phyloP scores from a whole-genome alignment of 2,329 filamentous ascomycete species.

The Aphanocladium album region DNA sequence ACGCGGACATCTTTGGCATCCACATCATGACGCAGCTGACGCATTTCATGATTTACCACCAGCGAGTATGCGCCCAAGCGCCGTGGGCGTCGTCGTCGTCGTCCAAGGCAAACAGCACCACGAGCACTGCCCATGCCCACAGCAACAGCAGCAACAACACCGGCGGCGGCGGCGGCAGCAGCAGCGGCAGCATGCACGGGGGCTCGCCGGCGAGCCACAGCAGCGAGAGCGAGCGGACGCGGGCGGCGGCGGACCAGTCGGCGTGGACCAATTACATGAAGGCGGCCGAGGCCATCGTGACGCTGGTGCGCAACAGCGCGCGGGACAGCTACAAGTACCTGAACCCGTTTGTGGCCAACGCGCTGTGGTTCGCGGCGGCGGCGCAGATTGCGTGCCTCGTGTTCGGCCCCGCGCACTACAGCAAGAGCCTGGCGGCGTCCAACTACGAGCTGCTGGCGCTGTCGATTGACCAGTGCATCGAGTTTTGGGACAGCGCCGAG shows the following conservation, averaged over 20 bases:
- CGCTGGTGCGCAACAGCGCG: conserved; percentile 22
- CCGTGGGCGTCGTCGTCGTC: too few relatives aligned
- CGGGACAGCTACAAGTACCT: conserved; percentile 25
- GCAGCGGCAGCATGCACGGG: conserved; percentile 11
- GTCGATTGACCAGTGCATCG: not conserved
- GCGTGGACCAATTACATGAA: conserved; percentile 24
- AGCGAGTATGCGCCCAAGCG: conserved; percentile 20
- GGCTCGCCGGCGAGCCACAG: conserved; percentile 4
- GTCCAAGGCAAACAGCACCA: too few relatives aligned
- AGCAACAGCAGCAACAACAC: too few relatives aligned
- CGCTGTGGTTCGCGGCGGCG: conserved; percentile 28
- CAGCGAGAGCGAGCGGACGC: not conserved
- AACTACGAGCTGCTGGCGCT: not conserved
- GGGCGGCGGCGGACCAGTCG: conserved; percentile 10
- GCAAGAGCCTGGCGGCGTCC: not conserved
- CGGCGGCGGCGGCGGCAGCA: not conserved
- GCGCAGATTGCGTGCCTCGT: conserved; percentile 19
- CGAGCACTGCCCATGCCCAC: too few relatives aligned
- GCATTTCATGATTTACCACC: conserved; percentile 29
- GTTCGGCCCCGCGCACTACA: not conserved
- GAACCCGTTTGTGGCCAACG: conserved; percentile 28
- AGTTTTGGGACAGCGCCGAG: not conserved
- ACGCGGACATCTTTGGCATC: conserved; percentile 27
- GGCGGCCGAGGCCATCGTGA: conserved; percentile 25
- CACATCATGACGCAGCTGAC: conserved; percentile 30